Evolutionary conservation across 2,329 filamentous ascomycete genomes (phyloP).

Genomic region (Clarireedia paspali): DNA sequence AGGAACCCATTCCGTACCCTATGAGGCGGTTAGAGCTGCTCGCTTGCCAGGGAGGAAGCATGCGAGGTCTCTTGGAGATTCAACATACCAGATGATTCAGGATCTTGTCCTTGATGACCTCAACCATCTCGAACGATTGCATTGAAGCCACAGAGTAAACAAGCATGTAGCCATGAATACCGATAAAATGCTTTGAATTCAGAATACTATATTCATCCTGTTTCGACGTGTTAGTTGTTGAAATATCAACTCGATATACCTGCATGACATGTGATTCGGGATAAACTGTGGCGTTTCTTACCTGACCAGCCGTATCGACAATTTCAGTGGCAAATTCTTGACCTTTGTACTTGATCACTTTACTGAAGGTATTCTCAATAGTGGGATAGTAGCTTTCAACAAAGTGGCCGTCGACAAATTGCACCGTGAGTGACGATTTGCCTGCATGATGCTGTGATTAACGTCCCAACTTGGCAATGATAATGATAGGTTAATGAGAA

Average conservation of each 20-base stretch:
- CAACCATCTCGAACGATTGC: slow-evolving; percentile 95
- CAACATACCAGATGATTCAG: slow-evolving; percentile 78
- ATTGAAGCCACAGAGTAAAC: slow-evolving; percentile 95
- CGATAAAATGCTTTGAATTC: slow-evolving; percentile 98
- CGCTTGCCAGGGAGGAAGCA: slow-evolving; percentile 5
- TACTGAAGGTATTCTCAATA: slow-evolving; percentile 98
- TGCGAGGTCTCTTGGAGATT: not conserved
- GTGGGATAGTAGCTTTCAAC: slow-evolving; percentile 99
- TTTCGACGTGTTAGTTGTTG: slow-evolving; percentile 11
- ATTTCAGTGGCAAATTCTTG: slow-evolving; percentile 96
- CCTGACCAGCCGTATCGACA: slow-evolving; percentile 94
- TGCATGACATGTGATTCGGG: slow-evolving; percentile 9
- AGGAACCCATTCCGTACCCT: slow-evolving; percentile 89
- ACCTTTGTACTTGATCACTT: slow-evolving; percentile 84
- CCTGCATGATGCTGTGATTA: slow-evolving; percentile 43
- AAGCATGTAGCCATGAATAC: slow-evolving; percentile 97
- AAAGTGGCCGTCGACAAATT: slow-evolving; percentile 95
- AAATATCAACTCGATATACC: not conserved
- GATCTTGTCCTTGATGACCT: slow-evolving; percentile 94
- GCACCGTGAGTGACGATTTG: slow-evolving; percentile 94
- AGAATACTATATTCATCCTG: slow-evolving; percentile 98
- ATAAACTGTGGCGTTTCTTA: slow-evolving; percentile 33
- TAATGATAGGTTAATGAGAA: slow-evolving; percentile 7
- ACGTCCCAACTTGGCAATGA: slow-evolving; percentile 1
- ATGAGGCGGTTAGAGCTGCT: slow-evolving; percentile 1